These are phyloP conservation scores for Fusarium keratoplasticum DNA, from an alignment of 2,329 filamentous ascomycete genomes.

Conservation along the genomic window DNA sequence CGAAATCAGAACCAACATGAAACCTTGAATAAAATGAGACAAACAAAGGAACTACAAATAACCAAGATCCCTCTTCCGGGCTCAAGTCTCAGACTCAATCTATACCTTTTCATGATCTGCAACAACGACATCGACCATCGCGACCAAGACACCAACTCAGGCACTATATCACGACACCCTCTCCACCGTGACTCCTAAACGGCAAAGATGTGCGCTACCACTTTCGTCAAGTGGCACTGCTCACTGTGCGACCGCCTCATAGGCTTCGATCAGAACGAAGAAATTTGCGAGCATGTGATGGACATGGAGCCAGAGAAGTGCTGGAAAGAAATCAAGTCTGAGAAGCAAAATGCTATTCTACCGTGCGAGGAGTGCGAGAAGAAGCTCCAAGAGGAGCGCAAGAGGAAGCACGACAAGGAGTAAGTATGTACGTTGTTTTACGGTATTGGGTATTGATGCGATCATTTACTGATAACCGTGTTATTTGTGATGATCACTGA, in stretches of 20 bases:
- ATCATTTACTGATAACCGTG: not conserved
- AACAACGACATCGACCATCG: not conserved
- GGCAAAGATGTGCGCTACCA: not conserved
- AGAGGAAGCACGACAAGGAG: not conserved
- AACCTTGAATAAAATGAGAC: not conserved
- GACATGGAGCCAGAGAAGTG: not conserved
- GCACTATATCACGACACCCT: not conserved
- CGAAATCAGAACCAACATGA: not conserved
- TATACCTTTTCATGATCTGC: not conserved
- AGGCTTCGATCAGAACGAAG: not conserved
- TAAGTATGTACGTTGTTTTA: not conserved
- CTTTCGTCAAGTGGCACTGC: not conserved
- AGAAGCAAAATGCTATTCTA: not conserved
- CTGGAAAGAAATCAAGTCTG: not conserved
- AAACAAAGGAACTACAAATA: not conserved
- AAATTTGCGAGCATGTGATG: not conserved
- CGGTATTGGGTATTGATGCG: not conserved
- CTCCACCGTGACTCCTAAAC: not conserved
- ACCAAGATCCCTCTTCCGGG: not conserved
- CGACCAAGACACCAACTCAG: not conserved
- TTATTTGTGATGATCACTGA: not conserved
- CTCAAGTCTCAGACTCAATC: not conserved
- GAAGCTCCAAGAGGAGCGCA: not conserved
- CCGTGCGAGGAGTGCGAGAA: not conserved
- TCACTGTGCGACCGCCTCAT: not conserved